A percentile compares a stretch with the other conserved stretches of the same genome.
phyloP scores from a whole-genome alignment of 1,284 basidiomycete species.

The Apiotrichum laibachii region DNA sequence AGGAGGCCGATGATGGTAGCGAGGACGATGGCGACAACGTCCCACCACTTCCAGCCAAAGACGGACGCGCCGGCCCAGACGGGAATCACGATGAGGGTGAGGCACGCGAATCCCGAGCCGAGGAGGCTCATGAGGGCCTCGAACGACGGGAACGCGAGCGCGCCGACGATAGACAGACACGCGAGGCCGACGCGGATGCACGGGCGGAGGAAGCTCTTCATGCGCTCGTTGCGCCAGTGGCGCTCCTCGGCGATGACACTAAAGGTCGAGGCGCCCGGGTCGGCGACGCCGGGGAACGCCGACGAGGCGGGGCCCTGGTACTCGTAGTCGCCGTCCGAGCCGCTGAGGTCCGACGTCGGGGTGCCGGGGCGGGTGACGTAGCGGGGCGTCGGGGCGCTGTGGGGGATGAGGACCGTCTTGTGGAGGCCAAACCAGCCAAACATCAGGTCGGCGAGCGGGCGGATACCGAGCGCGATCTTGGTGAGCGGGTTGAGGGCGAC shows the following conservation, averaged over 20 bases:
- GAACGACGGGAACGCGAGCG: constrained; percentile 79
- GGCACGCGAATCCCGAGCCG: constrained; percentile 76
- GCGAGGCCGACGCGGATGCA: constrained; percentile 64
- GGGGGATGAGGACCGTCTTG: constrained; percentile 40
- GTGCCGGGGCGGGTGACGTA: constrained; percentile 31
- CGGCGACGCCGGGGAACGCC: constrained; percentile 53
- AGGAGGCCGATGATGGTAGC: constrained; percentile 65
- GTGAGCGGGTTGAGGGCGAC: constrained; percentile 59
- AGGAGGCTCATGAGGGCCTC: constrained; percentile 82
- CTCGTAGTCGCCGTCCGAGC: constrained; percentile 3
- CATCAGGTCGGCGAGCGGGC: constrained; percentile 58
- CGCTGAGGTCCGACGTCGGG: constrained; percentile 6
- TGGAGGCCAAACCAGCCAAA: constrained; percentile 39
- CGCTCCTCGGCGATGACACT: constrained; percentile 58
- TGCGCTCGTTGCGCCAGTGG: constrained; percentile 34
- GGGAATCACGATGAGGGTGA: constrained; percentile 76
- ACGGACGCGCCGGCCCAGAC: constrained; percentile 59
- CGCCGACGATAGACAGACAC: constrained; percentile 63
- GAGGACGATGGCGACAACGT: constrained; percentile 58
- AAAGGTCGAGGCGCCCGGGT: constrained; percentile 18
- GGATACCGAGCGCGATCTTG: constrained; percentile 78
- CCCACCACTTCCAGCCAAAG: constrained; percentile 55
- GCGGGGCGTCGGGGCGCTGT: constrained; percentile 28
- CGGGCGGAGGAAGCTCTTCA: constrained; percentile 57
- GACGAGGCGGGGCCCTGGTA: constrained; percentile 1